Evolutionary conservation across 164 flowering plant genomes (phyloP), one percentile per base, ranked within the genome.

Genomic region (Sextonia rubra): DNA sequence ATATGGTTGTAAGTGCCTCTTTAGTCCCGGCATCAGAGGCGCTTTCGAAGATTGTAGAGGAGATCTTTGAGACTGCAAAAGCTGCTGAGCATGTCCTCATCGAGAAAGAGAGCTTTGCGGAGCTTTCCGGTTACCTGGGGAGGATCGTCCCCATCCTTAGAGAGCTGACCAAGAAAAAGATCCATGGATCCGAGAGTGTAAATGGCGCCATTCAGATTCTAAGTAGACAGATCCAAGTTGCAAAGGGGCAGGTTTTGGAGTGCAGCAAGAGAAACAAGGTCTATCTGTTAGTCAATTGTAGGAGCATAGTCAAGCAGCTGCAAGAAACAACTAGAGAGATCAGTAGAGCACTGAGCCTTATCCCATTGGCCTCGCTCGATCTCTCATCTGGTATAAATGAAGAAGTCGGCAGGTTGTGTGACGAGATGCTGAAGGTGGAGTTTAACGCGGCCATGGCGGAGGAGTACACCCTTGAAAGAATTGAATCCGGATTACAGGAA

Each of bases 401-500:
- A 44, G 88, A 87, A 66, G 79, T 90, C 63, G 70, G 47, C 5
- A 69, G 73, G 69, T 77, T 90, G 6, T 67, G 83, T 69, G 82
- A 82, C 15, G 75, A 64, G 20, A 87, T 90, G 92, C 64, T 72
- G 60, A 74, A 62, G 67, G 89, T 83, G 20, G 91, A 87, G 75
- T 89, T 86, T 73, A 80, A 27, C 80, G 79, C 91, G 27, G 88
- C 91, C 60, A 60, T 81, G 32, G 85, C 79, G 0, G 88, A 86
- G 74, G 92, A 90, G 72, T 81, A 77, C 30, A 85, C 89, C 27
- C 48, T 90, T 82, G 85, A 84, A 75, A 86, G 83, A 77, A 86
- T 90, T 37, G 92, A 87, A 26, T 71, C 82, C 0, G 95, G 95
- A 71, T 84, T 90, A 69, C 86, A 83, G 60, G 87, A 90, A 70